Conservation (phyloP, 163 green algal genomes). For the Volvox carteri region DNA sequence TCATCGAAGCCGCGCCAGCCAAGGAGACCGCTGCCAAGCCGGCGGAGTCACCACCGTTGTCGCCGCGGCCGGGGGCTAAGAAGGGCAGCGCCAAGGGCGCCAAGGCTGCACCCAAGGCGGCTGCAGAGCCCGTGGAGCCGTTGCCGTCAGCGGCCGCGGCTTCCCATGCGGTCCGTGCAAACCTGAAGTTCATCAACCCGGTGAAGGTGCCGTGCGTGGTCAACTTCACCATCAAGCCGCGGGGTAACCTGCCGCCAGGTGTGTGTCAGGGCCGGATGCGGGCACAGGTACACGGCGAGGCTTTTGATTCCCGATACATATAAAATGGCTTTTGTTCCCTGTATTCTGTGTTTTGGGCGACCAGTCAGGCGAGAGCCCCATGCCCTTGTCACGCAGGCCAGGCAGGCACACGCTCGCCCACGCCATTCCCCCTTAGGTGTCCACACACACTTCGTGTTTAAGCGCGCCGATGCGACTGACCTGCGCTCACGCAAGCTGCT, state of each 20-base stretch:
- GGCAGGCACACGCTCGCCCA: too few relatives aligned
- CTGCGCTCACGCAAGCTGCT: too few relatives aligned
- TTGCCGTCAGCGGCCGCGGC: background rate
- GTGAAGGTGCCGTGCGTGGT: constrained; percentile 85
- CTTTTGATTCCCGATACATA: too few relatives aligned
- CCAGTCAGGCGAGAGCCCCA: too few relatives aligned
- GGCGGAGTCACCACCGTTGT: background rate
- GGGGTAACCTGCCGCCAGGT: constrained; percentile 51
- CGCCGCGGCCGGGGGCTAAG: background rate
- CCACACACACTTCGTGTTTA: too few relatives aligned
- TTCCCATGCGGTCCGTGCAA: constrained; percentile 70
- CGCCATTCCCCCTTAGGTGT: too few relatives aligned
- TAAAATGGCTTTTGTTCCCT: too few relatives aligned
- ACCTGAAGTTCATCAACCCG: constrained; percentile 89
- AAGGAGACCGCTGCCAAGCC: background rate
- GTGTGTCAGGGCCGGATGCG: too few relatives aligned
- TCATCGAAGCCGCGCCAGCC: background rate
- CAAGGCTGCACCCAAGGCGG: constrained; percentile 14
- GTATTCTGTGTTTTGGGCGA: too few relatives aligned
- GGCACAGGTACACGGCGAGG: too few relatives aligned
- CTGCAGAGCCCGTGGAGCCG: background rate
- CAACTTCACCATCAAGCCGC: constrained; percentile 81
- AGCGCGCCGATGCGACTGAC: too few relatives aligned
- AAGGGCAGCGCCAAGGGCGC: constrained; percentile 22
- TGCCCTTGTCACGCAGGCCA: too few relatives aligned